These are phyloP conservation scores for Penicillium sp. DNA, from an alignment of 2,329 filamentous ascomycete genomes.

Conservation along the genomic window DNA sequence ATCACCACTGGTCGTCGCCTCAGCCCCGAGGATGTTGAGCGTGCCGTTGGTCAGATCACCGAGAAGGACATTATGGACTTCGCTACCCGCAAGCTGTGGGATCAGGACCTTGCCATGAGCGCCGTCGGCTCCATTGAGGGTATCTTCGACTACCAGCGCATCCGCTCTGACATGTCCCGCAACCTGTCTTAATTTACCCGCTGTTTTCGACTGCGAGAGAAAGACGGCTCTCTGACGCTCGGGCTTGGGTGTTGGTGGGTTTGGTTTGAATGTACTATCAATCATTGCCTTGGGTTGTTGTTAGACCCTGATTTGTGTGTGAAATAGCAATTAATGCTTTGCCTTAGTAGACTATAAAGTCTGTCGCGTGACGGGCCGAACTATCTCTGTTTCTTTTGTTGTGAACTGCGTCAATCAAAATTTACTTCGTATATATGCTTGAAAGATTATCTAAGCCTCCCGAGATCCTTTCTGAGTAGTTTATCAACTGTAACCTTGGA, in stretches of 20 bases:
- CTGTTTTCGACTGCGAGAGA: slow-evolving; percentile 20
- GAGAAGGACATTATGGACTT: slow-evolving; percentile 98
- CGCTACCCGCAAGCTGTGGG: slow-evolving; percentile 92
- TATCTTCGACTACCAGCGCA: slow-evolving; percentile 55
- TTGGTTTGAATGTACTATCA: slow-evolving; percentile 32
- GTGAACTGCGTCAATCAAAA: slow-evolving; percentile 5
- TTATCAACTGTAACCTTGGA: neutral
- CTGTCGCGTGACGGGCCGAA: slow-evolving; percentile 25
- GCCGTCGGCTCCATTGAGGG: slow-evolving; percentile 93
- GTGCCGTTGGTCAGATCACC: slow-evolving; percentile 81
- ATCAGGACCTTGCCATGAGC: slow-evolving; percentile 91
- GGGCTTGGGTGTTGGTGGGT: slow-evolving; percentile 14
- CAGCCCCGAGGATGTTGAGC: slow-evolving; percentile 91
- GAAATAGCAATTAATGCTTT: slow-evolving; percentile 33
- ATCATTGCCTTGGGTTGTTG: slow-evolving; percentile 29
- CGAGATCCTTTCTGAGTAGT: neutral
- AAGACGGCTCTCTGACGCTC: slow-evolving; percentile 17
- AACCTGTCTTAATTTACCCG: slow-evolving; percentile 48
- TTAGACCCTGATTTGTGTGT: slow-evolving; percentile 31
- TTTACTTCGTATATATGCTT: slow-evolving; percentile 7
- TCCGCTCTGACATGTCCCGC: slow-evolving; percentile 81
- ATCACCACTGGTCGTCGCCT: slow-evolving; percentile 93
- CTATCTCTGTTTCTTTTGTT: slow-evolving; percentile 22
- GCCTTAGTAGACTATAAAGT: slow-evolving; percentile 32
- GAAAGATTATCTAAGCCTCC: neutral